A percentile compares a stretch with the other conserved stretches of the same genome.
phyloP scores from a whole-genome alignment of 768 basidiomycete species.

The Lactifluus pinguis region DNA sequence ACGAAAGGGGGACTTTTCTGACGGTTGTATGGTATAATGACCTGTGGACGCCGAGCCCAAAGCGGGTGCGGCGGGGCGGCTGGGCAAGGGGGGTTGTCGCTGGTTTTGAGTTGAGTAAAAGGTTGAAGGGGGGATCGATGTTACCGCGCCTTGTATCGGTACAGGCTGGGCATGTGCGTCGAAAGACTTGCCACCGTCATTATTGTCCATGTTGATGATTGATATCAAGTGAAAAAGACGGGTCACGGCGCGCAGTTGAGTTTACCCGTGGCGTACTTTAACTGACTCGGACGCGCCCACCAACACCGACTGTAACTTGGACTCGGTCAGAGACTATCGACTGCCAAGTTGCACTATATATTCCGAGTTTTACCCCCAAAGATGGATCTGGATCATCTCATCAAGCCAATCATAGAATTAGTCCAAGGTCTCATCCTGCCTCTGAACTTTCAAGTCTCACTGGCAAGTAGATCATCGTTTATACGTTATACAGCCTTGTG shows the following conservation, averaged over 20 bases:
- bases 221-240: too few relatives aligned
- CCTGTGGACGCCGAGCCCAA: slow-evolving; percentile 32
- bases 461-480: not conserved
- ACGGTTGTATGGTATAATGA: slow-evolving; percentile 22
- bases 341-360: too few relatives aligned
- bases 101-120: slow-evolving; percentile 15
- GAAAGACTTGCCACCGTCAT: not conserved
- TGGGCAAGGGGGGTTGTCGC: slow-evolving; percentile 30
- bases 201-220: slow-evolving; percentile 3
- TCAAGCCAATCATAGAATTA: not conserved
- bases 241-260: too few relatives aligned
- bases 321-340: too few relatives aligned
- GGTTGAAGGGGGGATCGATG: slow-evolving; percentile 23
- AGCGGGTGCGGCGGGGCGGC: slow-evolving; percentile 24
- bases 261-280: too few relatives aligned
- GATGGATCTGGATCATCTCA: not conserved
- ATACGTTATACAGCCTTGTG: not conserved
- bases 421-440: too few relatives aligned
- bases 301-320: too few relatives aligned
- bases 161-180: not conserved
- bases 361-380: too few relatives aligned
- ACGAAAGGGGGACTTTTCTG: slow-evolving; percentile 23
- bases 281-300: too few relatives aligned
- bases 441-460: too few relatives aligned
- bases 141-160: not conserved